phyloP scores from a whole-genome alignment of 2,329 filamentous ascomycete species.

The Purpureocillium lavendulum region DNA sequence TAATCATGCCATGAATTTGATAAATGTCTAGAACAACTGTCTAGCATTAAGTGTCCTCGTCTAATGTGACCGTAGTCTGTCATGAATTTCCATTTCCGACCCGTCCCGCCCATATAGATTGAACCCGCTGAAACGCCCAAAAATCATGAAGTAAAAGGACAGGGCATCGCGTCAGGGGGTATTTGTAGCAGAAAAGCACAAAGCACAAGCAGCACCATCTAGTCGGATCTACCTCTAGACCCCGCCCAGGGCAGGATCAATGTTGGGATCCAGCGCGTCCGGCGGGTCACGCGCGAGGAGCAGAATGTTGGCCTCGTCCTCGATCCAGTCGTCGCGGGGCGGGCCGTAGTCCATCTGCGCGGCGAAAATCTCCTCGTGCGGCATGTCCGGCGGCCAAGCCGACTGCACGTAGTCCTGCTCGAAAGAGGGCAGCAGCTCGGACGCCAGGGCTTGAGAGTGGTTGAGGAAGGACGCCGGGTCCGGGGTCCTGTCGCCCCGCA shows the following conservation, averaged over 20 bases:
- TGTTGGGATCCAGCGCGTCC: slow-evolving; percentile 11
- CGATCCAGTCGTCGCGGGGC: slow-evolving; percentile 31
- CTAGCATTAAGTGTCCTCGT: too few species aligned
- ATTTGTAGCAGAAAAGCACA: neutral
- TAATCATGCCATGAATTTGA: too few species aligned
- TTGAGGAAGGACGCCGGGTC: slow-evolving; percentile 16
- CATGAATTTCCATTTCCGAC: too few species aligned
- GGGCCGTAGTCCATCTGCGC: slow-evolving; percentile 21
- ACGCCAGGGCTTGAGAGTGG: slow-evolving; percentile 10
- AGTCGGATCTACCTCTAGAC: neutral
- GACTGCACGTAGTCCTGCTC: slow-evolving; percentile 9
- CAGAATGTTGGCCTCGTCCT: slow-evolving; percentile 35
- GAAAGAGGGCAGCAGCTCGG: slow-evolving; percentile 11
- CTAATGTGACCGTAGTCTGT: too few species aligned
- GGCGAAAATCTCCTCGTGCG: slow-evolving; percentile 25
- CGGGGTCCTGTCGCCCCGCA: slow-evolving; percentile 2
- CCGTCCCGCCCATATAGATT: too few species aligned
- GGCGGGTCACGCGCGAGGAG: slow-evolving; percentile 23
- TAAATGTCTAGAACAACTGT: too few species aligned
- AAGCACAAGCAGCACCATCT: neutral
- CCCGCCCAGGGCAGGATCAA: slow-evolving; percentile 23
- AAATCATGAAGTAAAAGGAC: too few species aligned
- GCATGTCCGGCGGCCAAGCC: slow-evolving; percentile 14
- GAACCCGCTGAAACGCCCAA: too few species aligned
- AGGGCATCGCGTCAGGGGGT: too few species aligned